Evolutionary conservation across 2,329 filamentous ascomycete genomes (phyloP).

Genomic region (Sarocladium brachiariae): DNA sequence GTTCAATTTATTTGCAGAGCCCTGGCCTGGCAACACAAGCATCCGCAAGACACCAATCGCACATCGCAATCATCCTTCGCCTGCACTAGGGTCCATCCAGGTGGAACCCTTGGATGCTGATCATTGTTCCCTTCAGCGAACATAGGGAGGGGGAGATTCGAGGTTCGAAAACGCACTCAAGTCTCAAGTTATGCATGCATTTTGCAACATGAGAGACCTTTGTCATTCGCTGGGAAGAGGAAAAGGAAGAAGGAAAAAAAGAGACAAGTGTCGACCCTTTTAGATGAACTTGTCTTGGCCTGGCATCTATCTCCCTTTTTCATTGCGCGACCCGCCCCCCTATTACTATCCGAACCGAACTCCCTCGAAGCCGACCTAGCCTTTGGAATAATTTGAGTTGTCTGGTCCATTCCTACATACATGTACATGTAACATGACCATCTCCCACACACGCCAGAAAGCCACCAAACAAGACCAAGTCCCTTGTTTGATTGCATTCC

Average conservation of each 20-base stretch:
- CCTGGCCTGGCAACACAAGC: constrained; percentile 1
- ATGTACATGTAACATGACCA: too few species aligned
- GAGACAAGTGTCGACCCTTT: neutral
- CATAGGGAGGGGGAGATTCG: neutral
- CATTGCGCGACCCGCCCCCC: neutral
- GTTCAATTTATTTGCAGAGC: neutral
- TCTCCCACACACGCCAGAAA: neutral
- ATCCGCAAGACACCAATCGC: neutral
- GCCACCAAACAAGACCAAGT: neutral
- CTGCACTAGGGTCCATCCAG: constrained; percentile 2
- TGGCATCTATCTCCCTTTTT: neutral
- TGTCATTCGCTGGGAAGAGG: too few species aligned
- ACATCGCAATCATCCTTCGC: constrained; percentile 6
- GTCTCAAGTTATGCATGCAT: neutral
- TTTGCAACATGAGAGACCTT: neutral
- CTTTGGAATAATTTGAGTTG: neutral
- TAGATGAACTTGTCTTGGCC: neutral
- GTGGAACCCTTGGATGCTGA: neutral
- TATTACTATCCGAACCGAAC: too few species aligned
- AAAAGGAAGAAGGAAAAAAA: neutral
- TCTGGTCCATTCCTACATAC: too few species aligned
- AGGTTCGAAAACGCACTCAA: neutral
- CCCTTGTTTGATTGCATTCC: constrained; percentile 9
- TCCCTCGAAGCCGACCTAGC: too few species aligned
- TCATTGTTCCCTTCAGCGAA: neutral